Evolutionary conservation across 148 eudicot species (phyloP), one percentile per base, ranked within the genome.

Genomic region (Pharnaceum exiguum): DNA sequence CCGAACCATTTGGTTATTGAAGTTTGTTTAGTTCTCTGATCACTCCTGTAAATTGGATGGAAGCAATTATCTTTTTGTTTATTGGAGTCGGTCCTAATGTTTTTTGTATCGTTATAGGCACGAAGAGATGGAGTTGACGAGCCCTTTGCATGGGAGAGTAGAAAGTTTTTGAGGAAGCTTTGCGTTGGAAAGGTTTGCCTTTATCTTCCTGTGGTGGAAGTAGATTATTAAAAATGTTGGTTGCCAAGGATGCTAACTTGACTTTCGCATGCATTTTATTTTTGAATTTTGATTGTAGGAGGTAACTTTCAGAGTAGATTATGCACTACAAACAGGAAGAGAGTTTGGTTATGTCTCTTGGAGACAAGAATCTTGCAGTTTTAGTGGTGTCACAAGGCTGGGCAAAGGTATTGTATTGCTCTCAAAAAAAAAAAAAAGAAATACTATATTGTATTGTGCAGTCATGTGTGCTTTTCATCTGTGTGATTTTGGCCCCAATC

Each of bases 91-190:
- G 21, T 29, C 13, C 27, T 15, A 12, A 7, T 32, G 11, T 24
- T 5, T 65, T 24, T 39, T 68, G 30, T 48, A 16, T 40, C 21
- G 24, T 38, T 57, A 13, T 66, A 94, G 99, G 99, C 99, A 1
- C 99, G 99, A 39, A 77, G 89, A 77, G 85, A 76, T 37, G 79
- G 89, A 25, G 29, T 66, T 35, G 99, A 94, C 60, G 99, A 94
- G 72, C 86, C 99, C 63, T 94, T 86, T 78, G 96, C 99, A 55
- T 94, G 99, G 99, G 81, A 86, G 6, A 94, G 99, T 81, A 80
- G 96, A 71, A 95, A 94, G 48, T 94, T 51, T 62, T 65, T 94
- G 62, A 77, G 96, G 75, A 94, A 94, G 61, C 82, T 89, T 57
- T 89, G 95, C 57, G 77, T 89, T 37, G 99, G 99, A 74, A 84